phyloP scores from a whole-genome alignment of 2,329 filamentous ascomycete species.

The Tolypocladium inflatum region DNA sequence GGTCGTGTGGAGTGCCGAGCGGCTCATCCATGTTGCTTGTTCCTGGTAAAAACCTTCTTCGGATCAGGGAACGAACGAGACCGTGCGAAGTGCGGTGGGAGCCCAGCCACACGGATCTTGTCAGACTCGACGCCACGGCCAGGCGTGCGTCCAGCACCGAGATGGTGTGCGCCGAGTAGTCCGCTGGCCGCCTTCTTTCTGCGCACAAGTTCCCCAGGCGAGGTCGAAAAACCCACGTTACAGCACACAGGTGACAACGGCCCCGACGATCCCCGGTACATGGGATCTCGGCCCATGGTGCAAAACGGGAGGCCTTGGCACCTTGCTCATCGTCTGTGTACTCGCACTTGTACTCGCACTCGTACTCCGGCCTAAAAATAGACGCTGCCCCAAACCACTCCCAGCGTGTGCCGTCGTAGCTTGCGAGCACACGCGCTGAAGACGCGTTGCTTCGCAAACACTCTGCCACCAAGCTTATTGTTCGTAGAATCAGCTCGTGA shows the following conservation, averaged over 20 bases:
- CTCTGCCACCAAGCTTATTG: neutral
- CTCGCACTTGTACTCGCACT: too few relatives aligned
- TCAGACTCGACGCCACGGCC: neutral
- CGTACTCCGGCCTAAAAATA: neutral
- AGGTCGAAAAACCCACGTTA: constrained; percentile 1
- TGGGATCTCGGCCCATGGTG: neutral
- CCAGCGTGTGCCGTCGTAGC: neutral
- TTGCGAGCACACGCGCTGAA: too few relatives aligned
- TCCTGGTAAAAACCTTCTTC: neutral
- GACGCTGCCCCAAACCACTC: neutral
- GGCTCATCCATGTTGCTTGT: neutral
- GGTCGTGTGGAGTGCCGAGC: neutral
- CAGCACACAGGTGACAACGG: neutral
- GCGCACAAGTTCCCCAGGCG: neutral
- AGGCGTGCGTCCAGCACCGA: neutral
- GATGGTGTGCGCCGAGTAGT: neutral
- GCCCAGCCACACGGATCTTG: neutral
- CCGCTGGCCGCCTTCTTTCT: neutral
- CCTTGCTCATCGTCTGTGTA: neutral
- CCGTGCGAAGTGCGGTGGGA: neutral
- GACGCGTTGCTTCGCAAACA: too few relatives aligned
- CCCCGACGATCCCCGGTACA: constrained; percentile 1
- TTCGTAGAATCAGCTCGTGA: neutral
- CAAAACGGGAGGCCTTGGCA: neutral
- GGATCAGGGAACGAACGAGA: neutral